Evolutionary conservation across 164 flowering plant species (phyloP).

Genomic region (Tetrastigma voinierianum): DNA sequence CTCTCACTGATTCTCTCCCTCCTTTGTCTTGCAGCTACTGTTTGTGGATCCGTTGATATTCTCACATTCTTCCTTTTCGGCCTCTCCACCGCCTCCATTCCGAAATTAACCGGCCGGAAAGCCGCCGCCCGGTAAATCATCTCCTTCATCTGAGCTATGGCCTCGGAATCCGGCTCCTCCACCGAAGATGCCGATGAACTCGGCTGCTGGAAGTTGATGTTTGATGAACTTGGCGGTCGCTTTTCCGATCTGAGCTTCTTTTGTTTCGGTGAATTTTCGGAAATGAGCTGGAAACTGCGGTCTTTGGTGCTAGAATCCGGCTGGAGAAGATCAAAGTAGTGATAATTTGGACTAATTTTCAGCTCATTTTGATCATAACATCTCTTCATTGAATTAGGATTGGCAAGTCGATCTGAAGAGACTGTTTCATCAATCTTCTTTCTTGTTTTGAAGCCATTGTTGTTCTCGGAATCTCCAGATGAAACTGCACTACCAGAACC

Average conservation of each 20-base stretch:
- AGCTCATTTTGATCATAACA: slow-evolving; percentile 8
- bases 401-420: slow-evolving; percentile 17
- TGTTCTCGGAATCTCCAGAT: slow-evolving; percentile 54
- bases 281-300: slow-evolving; percentile 40
- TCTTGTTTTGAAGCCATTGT: slow-evolving; percentile 18
- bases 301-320: slow-evolving; percentile 20
- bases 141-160: slow-evolving; percentile 90
- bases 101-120: slow-evolving; percentile 79
- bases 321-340: slow-evolving; percentile 24
- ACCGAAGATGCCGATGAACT: slow-evolving; percentile 27
- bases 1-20: slow-evolving; percentile 93
- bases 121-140: slow-evolving; percentile 90
- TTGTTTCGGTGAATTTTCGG: slow-evolving; percentile 34
- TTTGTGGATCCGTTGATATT: slow-evolving; percentile 91
- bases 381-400: slow-evolving; percentile 14
- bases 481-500: slow-evolving; percentile 30
- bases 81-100: slow-evolving; percentile 64
- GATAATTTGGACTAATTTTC: slow-evolving; percentile 6
- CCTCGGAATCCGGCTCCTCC: slow-evolving; percentile 74
- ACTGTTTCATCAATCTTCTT: slow-evolving; percentile 21
- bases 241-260: slow-evolving; percentile 53
- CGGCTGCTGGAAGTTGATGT: slow-evolving; percentile 68
- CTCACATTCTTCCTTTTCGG: slow-evolving; percentile 87
- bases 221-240: slow-evolving; percentile 43
- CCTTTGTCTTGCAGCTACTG: slow-evolving; percentile 93